Evolutionary conservation across 2,329 filamentous ascomycete species (phyloP), one percentile per base, ranked within the genome.

Genomic region (Septoria petroselini): DNA sequence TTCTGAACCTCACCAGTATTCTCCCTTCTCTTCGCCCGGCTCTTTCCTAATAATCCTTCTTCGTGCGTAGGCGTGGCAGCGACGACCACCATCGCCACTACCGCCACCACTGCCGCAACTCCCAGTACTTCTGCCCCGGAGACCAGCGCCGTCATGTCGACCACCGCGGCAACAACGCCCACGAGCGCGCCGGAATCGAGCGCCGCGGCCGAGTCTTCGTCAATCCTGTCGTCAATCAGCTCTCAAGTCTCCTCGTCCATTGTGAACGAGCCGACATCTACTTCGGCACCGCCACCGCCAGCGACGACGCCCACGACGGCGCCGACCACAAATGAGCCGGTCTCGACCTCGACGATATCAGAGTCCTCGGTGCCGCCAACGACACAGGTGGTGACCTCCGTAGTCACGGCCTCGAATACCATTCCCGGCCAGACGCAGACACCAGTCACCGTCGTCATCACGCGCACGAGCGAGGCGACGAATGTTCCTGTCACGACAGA

Each of bases 371-470:
- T 50, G 15, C 53, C 58, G 25, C 42, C 55, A 19, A 58, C 53
- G 37, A 60, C 58, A 23, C 46, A 46, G 43, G 41, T 55, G 15
- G 19, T 53, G n/a, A 60, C 58, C 12, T 58, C 58, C 9, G 43
- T 60, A 23, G 45, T 58, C 7, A 57, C 53, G 18, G 45, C 44
- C 17, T 40, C 52, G 2, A 38, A 43, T 15, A 46, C 53, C 14
- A 34, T 47, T n/a, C 31, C 53, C 9, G 54, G 46, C 14, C 38
- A 53, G 9, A 30, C 48, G n/a, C 23, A 41, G 7, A 45, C 48
- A 9, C 39, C 53, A 18, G 41, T 55, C 19, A 54, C 53, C 17
- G 44, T 56, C 7, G 39, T 55, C 29, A 30, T 58, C 15, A 58
- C 58, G 12, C 45, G 43, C 14, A 57, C 55, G 7, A 37, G 43